Conservation (phyloP, 1,284 basidiomycete genomes). For the Ceratobasidium sp. region DNA sequence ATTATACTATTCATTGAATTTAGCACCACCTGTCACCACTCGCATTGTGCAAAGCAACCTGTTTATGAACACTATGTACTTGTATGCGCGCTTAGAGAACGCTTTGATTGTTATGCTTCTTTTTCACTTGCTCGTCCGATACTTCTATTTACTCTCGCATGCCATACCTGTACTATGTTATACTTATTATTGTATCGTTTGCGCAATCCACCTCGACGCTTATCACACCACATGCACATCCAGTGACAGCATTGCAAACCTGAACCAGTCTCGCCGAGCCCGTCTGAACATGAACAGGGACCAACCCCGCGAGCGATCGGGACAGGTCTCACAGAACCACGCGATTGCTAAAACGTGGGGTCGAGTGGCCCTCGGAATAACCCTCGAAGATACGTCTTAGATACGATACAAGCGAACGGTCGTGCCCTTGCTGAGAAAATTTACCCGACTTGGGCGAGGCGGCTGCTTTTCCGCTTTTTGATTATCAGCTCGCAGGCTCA, state of each 20-base stretch:
- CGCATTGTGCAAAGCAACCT: background rate
- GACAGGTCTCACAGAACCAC: background rate
- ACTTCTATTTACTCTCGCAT: background rate
- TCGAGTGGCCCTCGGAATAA: background rate
- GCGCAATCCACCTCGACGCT: background rate
- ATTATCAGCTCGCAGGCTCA: no score
- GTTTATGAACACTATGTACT: conserved; percentile 1
- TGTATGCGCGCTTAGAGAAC: background rate
- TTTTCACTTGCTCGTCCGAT: background rate
- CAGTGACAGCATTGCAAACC: background rate
- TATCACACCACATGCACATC: background rate
- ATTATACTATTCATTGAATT: background rate
- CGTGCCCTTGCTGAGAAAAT: background rate
- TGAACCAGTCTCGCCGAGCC: background rate
- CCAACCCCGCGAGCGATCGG: conserved; percentile 23
- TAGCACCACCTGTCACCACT: background rate
- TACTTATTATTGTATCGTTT: background rate
- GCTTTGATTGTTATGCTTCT: background rate
- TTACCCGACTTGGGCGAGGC: background rate
- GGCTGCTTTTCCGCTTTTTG: conserved; percentile 27
- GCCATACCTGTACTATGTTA: background rate
- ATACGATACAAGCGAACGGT: background rate
- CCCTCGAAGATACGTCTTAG: background rate
- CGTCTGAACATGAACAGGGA: background rate
- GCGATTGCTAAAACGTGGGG: background rate